phyloP scores from a whole-genome alignment of 768 basidiomycete species.

The Ephemerocybe angulata region DNA sequence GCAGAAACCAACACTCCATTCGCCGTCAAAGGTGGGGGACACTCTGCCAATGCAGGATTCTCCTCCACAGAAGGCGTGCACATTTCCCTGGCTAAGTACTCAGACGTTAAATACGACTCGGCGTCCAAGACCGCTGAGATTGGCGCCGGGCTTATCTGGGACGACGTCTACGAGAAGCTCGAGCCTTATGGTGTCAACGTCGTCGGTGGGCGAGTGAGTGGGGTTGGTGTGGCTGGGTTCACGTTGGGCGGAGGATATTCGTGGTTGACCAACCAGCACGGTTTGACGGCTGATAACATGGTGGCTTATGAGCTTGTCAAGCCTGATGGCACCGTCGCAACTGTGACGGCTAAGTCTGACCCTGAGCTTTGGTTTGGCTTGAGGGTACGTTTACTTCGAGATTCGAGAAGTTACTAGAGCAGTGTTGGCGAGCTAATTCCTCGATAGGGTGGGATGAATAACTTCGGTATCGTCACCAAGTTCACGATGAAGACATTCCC shows the following conservation, averaged over 20 bases:
- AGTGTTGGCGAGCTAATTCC: not conserved
- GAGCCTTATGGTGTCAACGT: slow-evolving; percentile 48
- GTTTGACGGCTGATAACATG: slow-evolving; percentile 56
- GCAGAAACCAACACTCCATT: slow-evolving; percentile 19
- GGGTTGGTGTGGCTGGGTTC: slow-evolving; percentile 59
- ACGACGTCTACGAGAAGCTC: slow-evolving; percentile 56
- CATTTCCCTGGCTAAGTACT: slow-evolving; percentile 51
- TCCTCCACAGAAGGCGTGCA: slow-evolving; percentile 60
- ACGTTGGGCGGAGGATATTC: slow-evolving; percentile 65
- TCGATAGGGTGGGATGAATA: slow-evolving; percentile 57
- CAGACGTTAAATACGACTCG: slow-evolving; percentile 39
- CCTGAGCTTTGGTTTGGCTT: slow-evolving; percentile 40
- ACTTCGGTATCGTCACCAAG: slow-evolving; percentile 60
- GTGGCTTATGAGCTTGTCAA: slow-evolving; percentile 54
- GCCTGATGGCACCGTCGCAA: slow-evolving; percentile 45
- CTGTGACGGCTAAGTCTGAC: slow-evolving; percentile 31
- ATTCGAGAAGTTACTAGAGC: not conserved
- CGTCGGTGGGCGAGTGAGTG: slow-evolving; percentile 55
- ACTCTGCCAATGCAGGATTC: slow-evolving; percentile 51
- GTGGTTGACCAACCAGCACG: slow-evolving; percentile 59
- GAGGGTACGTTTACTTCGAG: not conserved
- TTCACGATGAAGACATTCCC: slow-evolving; percentile 53
- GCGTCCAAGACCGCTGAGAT: slow-evolving; percentile 36
- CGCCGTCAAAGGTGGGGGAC: slow-evolving; percentile 64
- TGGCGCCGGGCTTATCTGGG: slow-evolving; percentile 57